Base-by-base conservation (phyloP, 78 protist species). In the Guillardia theta region DNA sequence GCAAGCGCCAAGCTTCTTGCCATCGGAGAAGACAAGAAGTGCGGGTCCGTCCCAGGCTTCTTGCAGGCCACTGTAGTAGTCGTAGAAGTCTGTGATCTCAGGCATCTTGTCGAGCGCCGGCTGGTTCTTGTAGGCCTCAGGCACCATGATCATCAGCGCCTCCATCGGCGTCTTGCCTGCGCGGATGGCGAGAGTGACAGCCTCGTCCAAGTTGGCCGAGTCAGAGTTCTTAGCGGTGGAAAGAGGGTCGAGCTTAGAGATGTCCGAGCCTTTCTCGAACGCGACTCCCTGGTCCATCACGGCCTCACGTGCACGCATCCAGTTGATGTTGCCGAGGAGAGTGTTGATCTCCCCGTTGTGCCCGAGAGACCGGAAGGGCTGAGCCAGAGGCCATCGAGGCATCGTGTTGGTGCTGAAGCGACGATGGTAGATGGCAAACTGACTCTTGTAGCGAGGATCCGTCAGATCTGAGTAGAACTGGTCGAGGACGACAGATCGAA, bases 11-110 rank as follows among this genome's bases (percentile, higher is more conserved):
- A 94, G 48, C 54, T 70, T 96, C 76, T 95, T 93, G 47, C 98
- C 98, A 64, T 98, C 98, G 48, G 95, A 53, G 96, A 97, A 98
- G 33, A 96, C 93, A 88, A 98, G 93, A 24, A 97, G 95, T 0
- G 98, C 98, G 1, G 98, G 98, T 18, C 98, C 98, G 64, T 98
- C 98, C 98, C 98, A 98, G 19, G 98, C 96, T 97, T 98, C 98
- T 97, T 83, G 94, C 33, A 92, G 53, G 10, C 90, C 87, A 18
- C 93, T 50, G 88, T 88, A 88, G 92, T 94, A 94, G 36, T 88
- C 88, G 88, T 30, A 76, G 37, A 94, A 54, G 44, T 27, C 83
- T 0, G 39, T 39, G 64, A 88, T 24, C 87, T 64, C 93, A 10
- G 50, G 58, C 53, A 10, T 6, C 27, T 78, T 43, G 24, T 22